Percentiles rank a stretch among this genome's conserved stretches.
phyloP scores from a whole-genome alignment of 495 filamentous ascomycete species.

The Daldinia grandis region DNA sequence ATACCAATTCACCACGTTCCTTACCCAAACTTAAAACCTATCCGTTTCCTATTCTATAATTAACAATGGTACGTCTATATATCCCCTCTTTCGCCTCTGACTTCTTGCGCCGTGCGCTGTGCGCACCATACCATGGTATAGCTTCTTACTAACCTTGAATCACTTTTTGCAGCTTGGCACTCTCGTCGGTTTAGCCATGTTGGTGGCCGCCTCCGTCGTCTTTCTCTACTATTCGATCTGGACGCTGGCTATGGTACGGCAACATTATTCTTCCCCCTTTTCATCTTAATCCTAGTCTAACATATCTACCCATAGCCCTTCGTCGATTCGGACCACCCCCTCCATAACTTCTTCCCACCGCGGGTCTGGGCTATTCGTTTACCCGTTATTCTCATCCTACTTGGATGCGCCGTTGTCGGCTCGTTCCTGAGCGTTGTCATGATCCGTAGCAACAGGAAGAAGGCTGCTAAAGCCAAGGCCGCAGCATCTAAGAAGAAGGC shows the following conservation, averaged over 20 bases:
- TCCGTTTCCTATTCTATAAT: slow-evolving; percentile 20
- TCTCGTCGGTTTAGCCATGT: slow-evolving; percentile 96
- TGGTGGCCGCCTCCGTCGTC: slow-evolving; percentile 91
- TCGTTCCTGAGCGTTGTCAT: slow-evolving; percentile 97
- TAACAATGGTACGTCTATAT: slow-evolving; percentile 49
- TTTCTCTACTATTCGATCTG: slow-evolving; percentile 99
- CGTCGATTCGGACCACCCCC: slow-evolving; percentile 90
- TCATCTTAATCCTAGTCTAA: slow-evolving; percentile 9
- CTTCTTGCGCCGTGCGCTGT: neutral
- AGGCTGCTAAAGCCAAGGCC: slow-evolving; percentile 89
- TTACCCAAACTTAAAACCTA: slow-evolving; percentile 5
- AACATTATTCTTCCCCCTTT: slow-evolving; percentile 1
- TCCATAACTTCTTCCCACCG: slow-evolving; percentile 94
- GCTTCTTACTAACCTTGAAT: slow-evolving; percentile 28
- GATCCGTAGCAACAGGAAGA: slow-evolving; percentile 98
- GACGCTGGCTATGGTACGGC: slow-evolving; percentile 91
- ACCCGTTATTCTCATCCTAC: slow-evolving; percentile 92
- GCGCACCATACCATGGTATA: neutral
- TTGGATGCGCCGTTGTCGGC: slow-evolving; percentile 92
- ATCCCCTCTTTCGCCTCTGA: neutral
- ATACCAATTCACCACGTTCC: slow-evolving; percentile 3
- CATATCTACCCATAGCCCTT: slow-evolving; percentile 75
- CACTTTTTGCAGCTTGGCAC: slow-evolving; percentile 77
- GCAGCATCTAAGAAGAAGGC: slow-evolving; percentile 75
- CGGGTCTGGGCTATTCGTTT: slow-evolving; percentile 99